Evolutionary conservation across 345 rosid genomes (phyloP).

Genomic region (Arabidopsis suecica): DNA sequence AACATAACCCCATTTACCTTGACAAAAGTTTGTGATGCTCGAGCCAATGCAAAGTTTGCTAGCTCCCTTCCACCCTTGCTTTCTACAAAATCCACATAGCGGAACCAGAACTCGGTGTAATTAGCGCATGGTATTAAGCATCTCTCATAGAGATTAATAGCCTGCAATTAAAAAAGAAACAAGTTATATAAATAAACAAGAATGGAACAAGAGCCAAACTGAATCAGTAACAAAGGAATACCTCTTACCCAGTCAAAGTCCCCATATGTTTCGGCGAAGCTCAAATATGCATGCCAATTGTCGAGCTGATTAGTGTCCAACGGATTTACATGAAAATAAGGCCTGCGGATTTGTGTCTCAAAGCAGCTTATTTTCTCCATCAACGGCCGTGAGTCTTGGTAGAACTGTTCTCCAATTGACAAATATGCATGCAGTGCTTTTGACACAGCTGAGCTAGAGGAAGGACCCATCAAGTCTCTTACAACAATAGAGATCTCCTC

Average conservation of each 20-base stretch:
- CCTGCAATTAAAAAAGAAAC: slow-evolving; percentile 49
- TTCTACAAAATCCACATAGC: slow-evolving; percentile 85
- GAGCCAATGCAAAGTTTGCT: slow-evolving; percentile 75
- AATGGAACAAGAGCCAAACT: slow-evolving; percentile 28
- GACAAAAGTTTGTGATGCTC: slow-evolving; percentile 70
- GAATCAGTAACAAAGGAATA: slow-evolving; percentile 30
- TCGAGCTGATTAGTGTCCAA: slow-evolving; percentile 66
- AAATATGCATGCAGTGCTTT: slow-evolving; percentile 64
- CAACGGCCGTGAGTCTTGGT: slow-evolving; percentile 57
- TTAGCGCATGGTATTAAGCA: slow-evolving; percentile 90
- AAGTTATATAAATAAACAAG: slow-evolving; percentile 20
- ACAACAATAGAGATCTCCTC: slow-evolving; percentile 57
- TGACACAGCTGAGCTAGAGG: slow-evolving; percentile 52
- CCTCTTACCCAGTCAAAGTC: slow-evolving; percentile 93
- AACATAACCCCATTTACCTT: slow-evolving; percentile 56
- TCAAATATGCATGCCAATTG: slow-evolving; percentile 84
- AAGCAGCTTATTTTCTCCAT: slow-evolving; percentile 61
- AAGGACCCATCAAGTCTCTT: slow-evolving; percentile 66
- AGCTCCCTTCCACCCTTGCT: slow-evolving; percentile 91
- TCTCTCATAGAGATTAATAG: slow-evolving; percentile 84
- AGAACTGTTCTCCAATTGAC: slow-evolving; percentile 64
- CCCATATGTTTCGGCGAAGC: slow-evolving; percentile 72
- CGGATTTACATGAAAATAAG: slow-evolving; percentile 81
- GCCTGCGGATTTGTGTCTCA: slow-evolving; percentile 67
- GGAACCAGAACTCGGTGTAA: slow-evolving; percentile 90